Percentiles rank a stretch among this genome's conserved stretches.
These are phyloP conservation scores for Colletotrichum euphorbiae DNA, from an alignment of 2,329 filamentous ascomycete species.

Conservation along the genomic window DNA sequence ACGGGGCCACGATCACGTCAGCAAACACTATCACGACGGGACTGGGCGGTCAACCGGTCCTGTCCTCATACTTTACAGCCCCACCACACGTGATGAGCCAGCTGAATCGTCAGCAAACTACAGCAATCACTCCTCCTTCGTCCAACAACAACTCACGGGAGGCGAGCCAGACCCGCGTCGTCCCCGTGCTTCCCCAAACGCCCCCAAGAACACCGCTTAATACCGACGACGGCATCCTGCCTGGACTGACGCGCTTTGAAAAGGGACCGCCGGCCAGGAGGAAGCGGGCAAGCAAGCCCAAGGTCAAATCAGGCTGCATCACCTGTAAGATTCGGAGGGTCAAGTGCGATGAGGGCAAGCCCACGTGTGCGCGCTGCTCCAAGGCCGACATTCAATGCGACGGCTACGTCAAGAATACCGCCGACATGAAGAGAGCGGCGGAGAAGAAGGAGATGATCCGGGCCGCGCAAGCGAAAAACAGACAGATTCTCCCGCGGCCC, in stretches of 20 bases:
- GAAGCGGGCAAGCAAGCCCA: slow-evolving; percentile 36
- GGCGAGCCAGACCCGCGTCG: background rate
- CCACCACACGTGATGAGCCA: background rate
- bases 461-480: slow-evolving; percentile 13
- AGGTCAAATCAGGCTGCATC: slow-evolving; percentile 40
- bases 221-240: background rate
- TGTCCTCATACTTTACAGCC: background rate
- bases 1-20: slow-evolving; percentile 7
- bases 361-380: slow-evolving; percentile 41
- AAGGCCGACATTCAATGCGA: slow-evolving; percentile 39
- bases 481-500: slow-evolving; percentile 19
- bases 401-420: slow-evolving; percentile 32
- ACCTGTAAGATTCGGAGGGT: slow-evolving; percentile 45
- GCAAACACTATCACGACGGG: background rate
- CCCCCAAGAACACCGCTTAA: background rate
- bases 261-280: background rate
- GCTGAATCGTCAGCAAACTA: background rate
- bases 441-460: slow-evolving; percentile 2
- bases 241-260: background rate
- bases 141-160: accelerated
- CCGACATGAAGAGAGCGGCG: background rate
- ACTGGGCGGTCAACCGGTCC: background rate
- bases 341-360: slow-evolving; percentile 48
- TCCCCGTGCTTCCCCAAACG: background rate
- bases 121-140: background rate